Base-by-base conservation (phyloP, 2,329 filamentous ascomycete genomes). In the Raffaelea albimanens region DNA sequence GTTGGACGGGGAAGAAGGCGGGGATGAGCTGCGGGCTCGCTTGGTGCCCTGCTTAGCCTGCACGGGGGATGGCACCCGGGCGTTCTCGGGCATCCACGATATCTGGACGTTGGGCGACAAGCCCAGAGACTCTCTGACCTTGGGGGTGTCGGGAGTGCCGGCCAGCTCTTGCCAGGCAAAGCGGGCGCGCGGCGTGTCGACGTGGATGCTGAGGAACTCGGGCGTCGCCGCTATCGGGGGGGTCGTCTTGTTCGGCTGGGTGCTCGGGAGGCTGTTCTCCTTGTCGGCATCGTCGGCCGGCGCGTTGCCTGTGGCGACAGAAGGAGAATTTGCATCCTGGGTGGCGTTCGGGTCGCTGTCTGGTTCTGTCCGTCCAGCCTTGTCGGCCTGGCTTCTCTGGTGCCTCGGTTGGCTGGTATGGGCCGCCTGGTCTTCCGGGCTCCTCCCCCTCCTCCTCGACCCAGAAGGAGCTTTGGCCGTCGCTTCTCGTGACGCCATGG, bases 21-120 rank as follows among this genome's bases (percentile, higher is more conserved):
- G 85, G 1, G 86, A 89, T 13, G 85, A 87, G 64, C 83, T 89
- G 55, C 80, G 76, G 16, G 82, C 80, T 48, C 86, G 76, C 62
- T 89, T 90, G 55, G 71, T 76, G 52, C 71, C 70, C 57, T 64
- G 71, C 51, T 70, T 75, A 55, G 57, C 67, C 65, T 67, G 66
- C 63, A 69, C 72, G 46, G 69, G 75, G 45, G 68, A 73, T 51
- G 60, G 67, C 13, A 63, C 54, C 11, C 57, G 61, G 53, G 70
- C 65, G 50, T 69, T 66, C 50, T 67, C 69, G 48, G 71, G 73
- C 52, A 80, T 70, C 82, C 82, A 85, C 23, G 75, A 66, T 22
- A 85, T 67, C 46, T 72, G 72, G 44, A 83, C 80, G 53, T 75
- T 75, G 3, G 81, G 81, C 13, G 80, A 82, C 23, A 65, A 61